Evolutionary conservation across 768 basidiomycete genomes (phyloP), one percentile per base, ranked within the genome.

Genomic region (Lactarius pseudohatsudake): DNA sequence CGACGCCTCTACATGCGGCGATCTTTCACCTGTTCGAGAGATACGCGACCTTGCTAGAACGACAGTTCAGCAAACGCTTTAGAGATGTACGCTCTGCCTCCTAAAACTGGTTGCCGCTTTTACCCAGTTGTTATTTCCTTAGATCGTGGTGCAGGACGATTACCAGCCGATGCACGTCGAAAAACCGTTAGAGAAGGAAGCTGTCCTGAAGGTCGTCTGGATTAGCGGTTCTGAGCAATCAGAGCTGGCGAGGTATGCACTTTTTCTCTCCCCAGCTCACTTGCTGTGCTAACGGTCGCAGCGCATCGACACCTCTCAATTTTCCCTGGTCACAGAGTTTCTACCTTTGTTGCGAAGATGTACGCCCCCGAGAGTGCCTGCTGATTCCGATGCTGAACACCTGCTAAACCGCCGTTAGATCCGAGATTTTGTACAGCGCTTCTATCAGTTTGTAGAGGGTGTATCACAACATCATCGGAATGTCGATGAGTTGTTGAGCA

Each of bases 301-400:
- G 72, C 81, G 79, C 62, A 4, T 71, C 82, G 9, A 77, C 88
- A 61, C 94, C 95, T 5, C 79, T 89, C 64, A 80, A 81, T 32
- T 81, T 99, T 47, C 95, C 97, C 1, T 99, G 96, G 92, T 98
- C 96, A 0, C 90, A 92, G 74, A 91, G 92, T 1, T 98, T 98
- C 76, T 92, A 94, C 71, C 80, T 91, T n/a, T 96, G 93, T 72
- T 98, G 96, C 75, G 90, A 92, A 80, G 87, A 92, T 73, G 92
- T 92, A 75, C 34, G 81, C 67, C n/a, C n/a, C 16, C 56, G 22
- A 10, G 59, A 30, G 41, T 11, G 22, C 15, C 18, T 62, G 18
- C 56, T 32, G 55, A 28, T 56, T 13, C 13, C 60, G 68, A 57
- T 64, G 28, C 53, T 64, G 6, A 63, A 9, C 34, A 10, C 34